phyloP scores from a whole-genome alignment of 805 yeast species.

The Maudiozyma pseudohumilis region DNA sequence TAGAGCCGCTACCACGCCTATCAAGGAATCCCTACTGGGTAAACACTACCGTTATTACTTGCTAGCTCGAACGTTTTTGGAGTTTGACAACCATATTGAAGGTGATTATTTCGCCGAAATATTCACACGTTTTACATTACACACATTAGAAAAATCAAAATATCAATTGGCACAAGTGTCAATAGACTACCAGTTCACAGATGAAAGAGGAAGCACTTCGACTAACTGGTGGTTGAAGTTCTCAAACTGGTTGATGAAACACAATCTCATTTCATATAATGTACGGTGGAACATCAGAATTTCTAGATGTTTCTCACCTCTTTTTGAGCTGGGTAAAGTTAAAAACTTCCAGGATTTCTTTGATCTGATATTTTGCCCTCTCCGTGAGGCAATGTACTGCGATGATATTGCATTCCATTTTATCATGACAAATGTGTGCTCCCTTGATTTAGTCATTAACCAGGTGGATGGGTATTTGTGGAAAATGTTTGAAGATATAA shows the following conservation, averaged over 20 bases:
- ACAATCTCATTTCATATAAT: slow-evolving; percentile 32
- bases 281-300: slow-evolving; percentile 33
- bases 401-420: slow-evolving; percentile 18
- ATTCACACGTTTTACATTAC: slow-evolving; percentile 26
- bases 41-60: slow-evolving; percentile 21
- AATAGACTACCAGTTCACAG: slow-evolving; percentile 24
- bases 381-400: slow-evolving; percentile 22
- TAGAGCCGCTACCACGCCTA: slow-evolving; percentile 9
- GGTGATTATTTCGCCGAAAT: slow-evolving; percentile 33
- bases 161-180: slow-evolving; percentile 33
- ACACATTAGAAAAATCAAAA: slow-evolving; percentile 30
- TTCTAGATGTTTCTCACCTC: slow-evolving; percentile 24
- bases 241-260: slow-evolving; percentile 29
- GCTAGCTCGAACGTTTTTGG: slow-evolving; percentile 29
- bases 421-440: slow-evolving; percentile 26
- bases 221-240: slow-evolving; percentile 29
- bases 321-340: slow-evolving; percentile 17
- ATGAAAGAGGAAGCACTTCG: slow-evolving; percentile 3
- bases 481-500: slow-evolving; percentile 17
- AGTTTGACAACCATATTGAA: slow-evolving; percentile 29
- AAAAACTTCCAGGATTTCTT: slow-evolving; percentile 27
- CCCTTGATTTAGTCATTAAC: slow-evolving; percentile 26
- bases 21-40: slow-evolving; percentile 12
- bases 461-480: slow-evolving; percentile 20
- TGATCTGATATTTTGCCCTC: slow-evolving; percentile 27